phyloP scores from a whole-genome alignment of 116 monocot species.

The Zostera marina region DNA sequence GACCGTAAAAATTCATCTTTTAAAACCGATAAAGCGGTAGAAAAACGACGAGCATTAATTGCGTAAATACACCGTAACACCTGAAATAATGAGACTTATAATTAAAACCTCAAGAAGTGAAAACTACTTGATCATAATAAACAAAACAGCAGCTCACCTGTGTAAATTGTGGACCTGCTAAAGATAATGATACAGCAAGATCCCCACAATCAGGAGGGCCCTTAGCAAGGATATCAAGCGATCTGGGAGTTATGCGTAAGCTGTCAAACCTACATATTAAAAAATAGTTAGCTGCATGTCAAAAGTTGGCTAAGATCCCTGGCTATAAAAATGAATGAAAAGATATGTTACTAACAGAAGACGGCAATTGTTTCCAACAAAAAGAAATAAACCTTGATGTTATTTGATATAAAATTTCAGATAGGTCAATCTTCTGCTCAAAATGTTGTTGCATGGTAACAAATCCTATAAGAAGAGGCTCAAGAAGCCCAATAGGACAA shows the following conservation, averaged over 20 bases:
- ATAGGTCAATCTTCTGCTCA: slow-evolving; percentile 93
- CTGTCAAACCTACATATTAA: slow-evolving; percentile 81
- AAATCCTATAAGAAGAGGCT: slow-evolving; percentile 96
- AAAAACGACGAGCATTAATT: slow-evolving; percentile 92
- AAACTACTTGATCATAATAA: neutral
- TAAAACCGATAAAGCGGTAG: slow-evolving; percentile 89
- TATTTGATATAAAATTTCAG: slow-evolving; percentile 96
- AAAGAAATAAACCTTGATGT: slow-evolving; percentile 66
- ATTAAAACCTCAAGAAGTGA: neutral
- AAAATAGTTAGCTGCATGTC: slow-evolving; percentile 4
- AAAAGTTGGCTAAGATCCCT: neutral
- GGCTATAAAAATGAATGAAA: neutral
- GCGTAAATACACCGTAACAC: slow-evolving; percentile 79
- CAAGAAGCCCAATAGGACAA: slow-evolving; percentile 92
- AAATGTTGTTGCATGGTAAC: slow-evolving; percentile 95
- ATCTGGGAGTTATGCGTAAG: slow-evolving; percentile 85
- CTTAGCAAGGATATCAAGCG: slow-evolving; percentile 82
- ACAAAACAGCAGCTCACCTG: slow-evolving; percentile 32
- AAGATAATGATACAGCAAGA: slow-evolving; percentile 93
- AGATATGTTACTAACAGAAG: neutral
- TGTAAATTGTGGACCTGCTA: slow-evolving; percentile 97
- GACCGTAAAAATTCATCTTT: slow-evolving; percentile 95
- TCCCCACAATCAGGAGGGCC: slow-evolving; percentile 95
- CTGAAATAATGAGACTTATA: slow-evolving; percentile 14
- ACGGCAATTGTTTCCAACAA: neutral